Percentiles rank a stretch among this genome's conserved stretches.
These are phyloP conservation scores for Tuber borchii DNA, from an alignment of 495 filamentous ascomycete species.

Conservation along the genomic window DNA sequence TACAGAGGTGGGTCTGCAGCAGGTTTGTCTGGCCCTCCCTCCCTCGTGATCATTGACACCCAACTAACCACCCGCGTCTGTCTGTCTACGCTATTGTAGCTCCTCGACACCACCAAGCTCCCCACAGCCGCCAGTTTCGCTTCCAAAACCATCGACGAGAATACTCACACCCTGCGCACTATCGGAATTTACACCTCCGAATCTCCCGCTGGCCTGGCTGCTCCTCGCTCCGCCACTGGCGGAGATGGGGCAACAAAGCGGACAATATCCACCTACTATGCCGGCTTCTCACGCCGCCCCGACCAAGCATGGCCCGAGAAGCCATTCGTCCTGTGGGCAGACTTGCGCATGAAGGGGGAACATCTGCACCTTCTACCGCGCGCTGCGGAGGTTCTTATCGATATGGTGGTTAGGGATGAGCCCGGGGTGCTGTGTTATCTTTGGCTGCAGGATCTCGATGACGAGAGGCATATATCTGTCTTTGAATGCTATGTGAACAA, in stretches of 20 bases:
- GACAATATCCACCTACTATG: neutral
- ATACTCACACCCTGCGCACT: neutral
- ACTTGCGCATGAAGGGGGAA: neutral
- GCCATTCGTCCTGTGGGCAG: slow-evolving; percentile 3
- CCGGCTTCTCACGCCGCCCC: neutral
- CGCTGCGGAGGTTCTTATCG: neutral
- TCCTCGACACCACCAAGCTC: neutral
- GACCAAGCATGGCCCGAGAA: neutral
- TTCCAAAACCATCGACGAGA: neutral
- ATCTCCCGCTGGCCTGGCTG: neutral
- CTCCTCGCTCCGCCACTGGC: neutral
- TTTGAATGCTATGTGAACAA: slow-evolving; percentile 10
- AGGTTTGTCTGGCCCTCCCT: neutral
- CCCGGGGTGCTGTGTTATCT: slow-evolving; percentile 9
- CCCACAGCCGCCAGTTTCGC: neutral
- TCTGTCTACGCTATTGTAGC: neutral
- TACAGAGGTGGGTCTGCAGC: neutral
- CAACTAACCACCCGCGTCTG: neutral
- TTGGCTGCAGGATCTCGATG: slow-evolving; percentile 9
- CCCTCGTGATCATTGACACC: neutral
- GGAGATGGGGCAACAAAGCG: neutral
- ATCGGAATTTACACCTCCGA: neutral
- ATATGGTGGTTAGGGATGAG: slow-evolving; percentile 1
- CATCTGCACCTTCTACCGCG: neutral
- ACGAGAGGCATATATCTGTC: slow-evolving; percentile 7